Evolutionary conservation across 352 stramenopile species (phyloP), one percentile per base, ranked within the genome.

Genomic region (Globisporangium okanoganense): DNA sequence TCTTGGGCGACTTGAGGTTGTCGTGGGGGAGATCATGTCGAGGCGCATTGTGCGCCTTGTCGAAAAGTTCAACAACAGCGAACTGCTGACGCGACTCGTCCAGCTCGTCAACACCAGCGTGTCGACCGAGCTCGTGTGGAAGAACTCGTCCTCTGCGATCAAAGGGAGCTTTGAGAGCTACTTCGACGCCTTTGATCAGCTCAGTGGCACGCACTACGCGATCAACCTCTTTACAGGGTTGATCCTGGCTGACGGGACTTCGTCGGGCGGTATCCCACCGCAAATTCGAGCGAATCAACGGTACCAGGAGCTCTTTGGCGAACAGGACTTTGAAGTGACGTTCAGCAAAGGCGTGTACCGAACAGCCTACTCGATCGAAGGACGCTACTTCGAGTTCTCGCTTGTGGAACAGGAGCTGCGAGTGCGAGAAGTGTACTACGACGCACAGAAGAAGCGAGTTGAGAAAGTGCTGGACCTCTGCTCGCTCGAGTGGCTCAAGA

Each of bases 291-390:
- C 56, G 0, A 57, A 79, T 14, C 3, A 70, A 20, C 49, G 47
- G 10, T 87, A 82, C 47, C 36, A 41, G 8, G 53, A 56, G n/a
- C 43, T 87, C 2, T 89, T 89, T 58, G 61, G 69, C 3, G 48
- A 58, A 0, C 54, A 62, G 25, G 76, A 89, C 18, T 87, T 87
- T 52, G 75, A 86, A 66, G 77, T 86, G 0, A 71, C 58, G 7
- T 60, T 45, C 24, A 29, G 29, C 0, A 69, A 71, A 48, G 66
- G 64, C 13, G 59, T 77, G 29, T 75, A 76, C 13, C 55, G 56
- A n/a, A 81, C 75, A 0, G 56, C 64, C 24, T 36, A 64, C 8
- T 57, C 44, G 9, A 62, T 69, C 38, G 68, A 61, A 14, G 62
- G 55, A 7, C 66, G 64, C 3, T 62, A 70, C 9, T 82, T 80